Conservation (phyloP, 345 rosid genomes). For the rapeseed (Brassica napus) region Da-Ae NC_063434.1:13485501-13486000, state of each 20-base stretch:
- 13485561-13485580: conserved; percentile 89
- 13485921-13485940: conserved; percentile 59
- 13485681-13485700: conserved; percentile 1
- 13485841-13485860: no score
- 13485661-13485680: neutral
- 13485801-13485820: neutral
- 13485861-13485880: neutral
- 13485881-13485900: conserved; percentile 54
- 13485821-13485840: no score
- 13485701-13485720: conserved; percentile 44
- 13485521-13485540: conserved; percentile 86
- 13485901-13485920: conserved; percentile 79
- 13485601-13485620: conserved; percentile 88
- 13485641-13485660: conserved; percentile 49
- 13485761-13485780: conserved; percentile 94
- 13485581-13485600: conserved; percentile 87
- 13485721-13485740: conserved; percentile 76
- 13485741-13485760: conserved; percentile 77
- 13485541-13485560: conserved; percentile 87
- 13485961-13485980: conserved; percentile 61
- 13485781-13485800: neutral
- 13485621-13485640: conserved; percentile 72
- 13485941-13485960: conserved; percentile 67
- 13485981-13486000: conserved; percentile 61
- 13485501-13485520: conserved; percentile 90